Percentiles rank a stretch among this genome's conserved stretches.
Conservation (phyloP, 371 early-diverging fungal species). For the Dichotomocladium elegans region DNA sequence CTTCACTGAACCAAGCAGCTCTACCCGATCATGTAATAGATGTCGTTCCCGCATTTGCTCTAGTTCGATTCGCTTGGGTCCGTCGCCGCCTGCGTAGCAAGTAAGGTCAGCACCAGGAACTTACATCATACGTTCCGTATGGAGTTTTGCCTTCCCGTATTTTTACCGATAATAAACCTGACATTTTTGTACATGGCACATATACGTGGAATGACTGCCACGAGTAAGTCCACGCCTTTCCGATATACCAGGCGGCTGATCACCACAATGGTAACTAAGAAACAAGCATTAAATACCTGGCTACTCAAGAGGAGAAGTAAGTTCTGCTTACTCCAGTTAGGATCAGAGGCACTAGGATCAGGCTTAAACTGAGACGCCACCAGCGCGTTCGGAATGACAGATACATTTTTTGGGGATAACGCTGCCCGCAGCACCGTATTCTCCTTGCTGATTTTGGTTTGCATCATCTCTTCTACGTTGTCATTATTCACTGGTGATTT, state of each 20-base stretch:
- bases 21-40: slow-evolving; percentile 90
- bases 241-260: slow-evolving; percentile 94
- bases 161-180: slow-evolving; percentile 79
- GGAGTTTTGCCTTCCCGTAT: not conserved
- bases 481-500: no score
- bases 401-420: slow-evolving; percentile 84
- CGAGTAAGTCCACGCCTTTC: slow-evolving; percentile 95
- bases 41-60: slow-evolving; percentile 98
- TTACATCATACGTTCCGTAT: not conserved
- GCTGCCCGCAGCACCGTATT: slow-evolving; percentile 95
- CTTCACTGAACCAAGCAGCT: slow-evolving; percentile 85
- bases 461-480: no score
- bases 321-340: slow-evolving; percentile 73
- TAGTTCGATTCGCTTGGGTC: slow-evolving; percentile 93
- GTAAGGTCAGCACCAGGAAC: not conserved
- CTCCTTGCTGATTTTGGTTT: slow-evolving; percentile 77
- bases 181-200: slow-evolving; percentile 83
- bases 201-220: slow-evolving; percentile 91
- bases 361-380: slow-evolving; percentile 89
- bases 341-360: slow-evolving; percentile 72
- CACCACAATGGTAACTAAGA: slow-evolving; percentile 87
- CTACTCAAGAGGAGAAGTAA: no score
- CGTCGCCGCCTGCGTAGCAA: slow-evolving; percentile 80
- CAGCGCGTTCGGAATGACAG: slow-evolving; percentile 99
- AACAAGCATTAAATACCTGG: no score